These are phyloP conservation scores for Ustilago lituana DNA, from an alignment of 1,284 basidiomycete genomes.

Conservation along the genomic window DNA sequence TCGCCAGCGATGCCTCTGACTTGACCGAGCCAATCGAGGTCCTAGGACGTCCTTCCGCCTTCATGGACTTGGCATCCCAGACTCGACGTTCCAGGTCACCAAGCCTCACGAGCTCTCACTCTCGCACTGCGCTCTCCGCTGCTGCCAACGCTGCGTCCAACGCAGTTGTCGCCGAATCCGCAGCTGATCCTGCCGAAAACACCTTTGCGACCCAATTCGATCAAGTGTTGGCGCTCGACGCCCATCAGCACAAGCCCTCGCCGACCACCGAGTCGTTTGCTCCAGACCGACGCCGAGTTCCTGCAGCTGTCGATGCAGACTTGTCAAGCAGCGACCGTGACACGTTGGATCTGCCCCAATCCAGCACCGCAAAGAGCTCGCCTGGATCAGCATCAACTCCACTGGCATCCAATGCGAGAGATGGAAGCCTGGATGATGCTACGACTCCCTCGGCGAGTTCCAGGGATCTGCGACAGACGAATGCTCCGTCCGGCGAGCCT, in stretches of 20 bases:
- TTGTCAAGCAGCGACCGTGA: slow-evolving; percentile 2
- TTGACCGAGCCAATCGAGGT: slow-evolving; percentile 36
- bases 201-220: slow-evolving; percentile 28
- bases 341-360: background rate
- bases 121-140: slow-evolving; percentile 21
- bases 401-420: slow-evolving; percentile 7
- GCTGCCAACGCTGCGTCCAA: slow-evolving; percentile 25
- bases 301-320: background rate
- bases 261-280: background rate
- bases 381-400: slow-evolving; percentile 9
- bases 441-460: slow-evolving; percentile 3
- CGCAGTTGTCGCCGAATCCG: background rate
- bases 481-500: background rate
- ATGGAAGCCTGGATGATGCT: background rate
- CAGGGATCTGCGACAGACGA: slow-evolving; percentile 2
- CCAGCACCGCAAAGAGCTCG: background rate
- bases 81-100: slow-evolving; percentile 2
- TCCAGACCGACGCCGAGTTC: background rate
- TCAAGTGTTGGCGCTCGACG: slow-evolving; percentile 7
- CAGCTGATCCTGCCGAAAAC: slow-evolving; percentile 15
- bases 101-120: slow-evolving; percentile 8
- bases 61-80: background rate
- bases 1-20: slow-evolving; percentile 9
- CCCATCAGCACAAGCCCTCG: background rate
- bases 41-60: slow-evolving; percentile 22